phyloP scores from a whole-genome alignment of 768 basidiomycete species.

The Pisolithus sp. region DNA sequence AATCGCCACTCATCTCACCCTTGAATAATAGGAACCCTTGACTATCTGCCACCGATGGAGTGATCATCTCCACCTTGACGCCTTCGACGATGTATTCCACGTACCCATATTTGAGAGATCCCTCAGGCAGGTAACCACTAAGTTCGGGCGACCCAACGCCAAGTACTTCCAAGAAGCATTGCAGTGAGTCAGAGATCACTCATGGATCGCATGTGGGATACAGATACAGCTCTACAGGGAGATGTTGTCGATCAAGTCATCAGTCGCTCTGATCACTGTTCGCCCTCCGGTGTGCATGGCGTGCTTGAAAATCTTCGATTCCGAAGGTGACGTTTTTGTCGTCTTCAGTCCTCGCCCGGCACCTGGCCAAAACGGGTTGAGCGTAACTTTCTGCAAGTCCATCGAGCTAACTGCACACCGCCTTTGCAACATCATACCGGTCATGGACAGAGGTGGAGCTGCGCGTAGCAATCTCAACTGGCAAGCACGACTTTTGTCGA shows the following conservation, averaged over 20 bases:
- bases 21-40: too few species aligned
- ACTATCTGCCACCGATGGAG: too few species aligned
- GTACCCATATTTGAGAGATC: constrained; percentile 42
- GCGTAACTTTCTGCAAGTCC: constrained; percentile 45
- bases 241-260: constrained; percentile 10
- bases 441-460: constrained; percentile 30
- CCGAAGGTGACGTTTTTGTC: constrained; percentile 36
- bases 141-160: constrained; percentile 30
- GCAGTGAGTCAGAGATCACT: constrained; percentile 9
- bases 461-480: constrained; percentile 38
- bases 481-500: constrained; percentile 48
- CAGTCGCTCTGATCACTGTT: constrained; percentile 42
- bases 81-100: constrained; percentile 41
- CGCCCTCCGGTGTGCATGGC: constrained; percentile 55
- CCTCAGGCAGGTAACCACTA: constrained; percentile 29
- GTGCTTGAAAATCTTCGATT: constrained; percentile 33
- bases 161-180: constrained; percentile 24
- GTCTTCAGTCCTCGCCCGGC: constrained; percentile 58
- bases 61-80: constrained; percentile 34
- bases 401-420: constrained; percentile 34
- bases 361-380: constrained; percentile 44
- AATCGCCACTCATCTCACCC: neutral
- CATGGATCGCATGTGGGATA: neutral
- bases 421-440: constrained; percentile 37
- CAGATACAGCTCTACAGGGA: constrained; percentile 13